These are phyloP conservation scores for Laetiporus sulphureus DNA, from an alignment of 1,284 basidiomycete species.

Conservation along the genomic window DNA sequence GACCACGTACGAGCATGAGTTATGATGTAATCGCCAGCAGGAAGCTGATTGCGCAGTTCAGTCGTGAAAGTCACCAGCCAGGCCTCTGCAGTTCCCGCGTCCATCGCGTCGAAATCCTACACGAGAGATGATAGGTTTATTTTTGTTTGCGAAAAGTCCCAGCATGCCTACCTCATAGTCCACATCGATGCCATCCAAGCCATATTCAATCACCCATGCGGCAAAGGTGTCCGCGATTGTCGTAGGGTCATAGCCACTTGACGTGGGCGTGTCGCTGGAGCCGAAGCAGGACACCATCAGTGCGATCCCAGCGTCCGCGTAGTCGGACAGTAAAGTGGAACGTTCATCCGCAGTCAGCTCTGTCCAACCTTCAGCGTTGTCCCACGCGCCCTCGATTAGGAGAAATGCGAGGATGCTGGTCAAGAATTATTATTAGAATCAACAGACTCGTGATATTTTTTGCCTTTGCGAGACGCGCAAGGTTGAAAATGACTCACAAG, in stretches of 20 bases:
- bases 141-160: neutral
- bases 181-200: constrained; percentile 49
- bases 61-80: constrained; percentile 41
- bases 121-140: neutral
- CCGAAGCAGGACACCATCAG: constrained; percentile 45
- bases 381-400: constrained; percentile 33
- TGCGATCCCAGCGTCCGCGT: constrained; percentile 40
- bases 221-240: constrained; percentile 39
- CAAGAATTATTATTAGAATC: neutral
- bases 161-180: constrained; percentile 41
- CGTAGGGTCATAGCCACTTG: constrained; percentile 32
- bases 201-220: constrained; percentile 39
- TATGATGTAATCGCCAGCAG: constrained; percentile 27
- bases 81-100: constrained; percentile 32
- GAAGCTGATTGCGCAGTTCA: constrained; percentile 28
- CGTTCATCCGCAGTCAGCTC: constrained; percentile 28
- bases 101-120: constrained; percentile 44
- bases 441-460: neutral
- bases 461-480: neutral
- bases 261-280: constrained; percentile 43
- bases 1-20: constrained; percentile 30
- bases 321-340: constrained; percentile 32
- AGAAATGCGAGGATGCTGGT: constrained; percentile 31
- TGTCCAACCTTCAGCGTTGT: constrained; percentile 39
- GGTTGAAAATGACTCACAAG: constrained; percentile 27